Percentiles rank a stretch among this genome's conserved stretches.
These are phyloP conservation scores for Sherardia arvensis DNA, from an alignment of 257 asterid genomes.

Conservation along the genomic window DNA sequence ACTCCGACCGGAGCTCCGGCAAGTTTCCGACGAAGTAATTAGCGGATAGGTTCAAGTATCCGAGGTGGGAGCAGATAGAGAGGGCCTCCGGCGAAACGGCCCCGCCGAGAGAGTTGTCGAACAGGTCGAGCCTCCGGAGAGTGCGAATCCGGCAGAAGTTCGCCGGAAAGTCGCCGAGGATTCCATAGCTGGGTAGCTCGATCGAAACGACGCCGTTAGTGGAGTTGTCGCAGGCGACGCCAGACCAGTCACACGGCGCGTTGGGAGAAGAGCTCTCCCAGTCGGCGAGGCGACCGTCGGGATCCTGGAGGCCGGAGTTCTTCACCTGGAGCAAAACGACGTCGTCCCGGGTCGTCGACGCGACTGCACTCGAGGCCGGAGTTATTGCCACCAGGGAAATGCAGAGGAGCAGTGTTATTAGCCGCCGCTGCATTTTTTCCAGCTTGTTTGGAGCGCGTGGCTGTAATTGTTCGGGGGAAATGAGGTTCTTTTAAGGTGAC, in stretches of 20 bases:
- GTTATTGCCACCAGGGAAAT: constrained; percentile 11
- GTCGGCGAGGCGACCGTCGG: constrained; percentile 29
- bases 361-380: constrained; percentile 20
- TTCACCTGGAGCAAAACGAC: constrained; percentile 53
- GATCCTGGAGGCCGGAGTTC: constrained; percentile 40
- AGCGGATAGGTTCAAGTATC: constrained; percentile 32
- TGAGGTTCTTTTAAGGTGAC: not conserved
- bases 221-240: constrained; percentile 37
- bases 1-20: constrained; percentile 38
- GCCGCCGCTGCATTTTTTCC: not conserved
- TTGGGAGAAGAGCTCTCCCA: constrained; percentile 36
- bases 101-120: constrained; percentile 41
- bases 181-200: constrained; percentile 24
- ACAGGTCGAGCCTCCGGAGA: constrained; percentile 40
- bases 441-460: not conserved
- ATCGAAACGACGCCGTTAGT: constrained; percentile 42
- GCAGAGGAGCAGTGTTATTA: constrained; percentile 13
- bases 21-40: constrained; percentile 51
- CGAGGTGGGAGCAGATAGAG: constrained; percentile 51
- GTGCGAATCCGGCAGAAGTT: constrained; percentile 60
- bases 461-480: not conserved
- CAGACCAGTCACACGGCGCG: constrained; percentile 71
- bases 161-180: constrained; percentile 55
- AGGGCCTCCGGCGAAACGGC: constrained; percentile 25
- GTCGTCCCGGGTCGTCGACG: constrained; percentile 40